Percentiles rank a stretch among this genome's conserved stretches.
These are phyloP conservation scores for Coemansia sp. DNA, from an alignment of 192 early-diverging fungal species.

Conservation along the genomic window DNA sequence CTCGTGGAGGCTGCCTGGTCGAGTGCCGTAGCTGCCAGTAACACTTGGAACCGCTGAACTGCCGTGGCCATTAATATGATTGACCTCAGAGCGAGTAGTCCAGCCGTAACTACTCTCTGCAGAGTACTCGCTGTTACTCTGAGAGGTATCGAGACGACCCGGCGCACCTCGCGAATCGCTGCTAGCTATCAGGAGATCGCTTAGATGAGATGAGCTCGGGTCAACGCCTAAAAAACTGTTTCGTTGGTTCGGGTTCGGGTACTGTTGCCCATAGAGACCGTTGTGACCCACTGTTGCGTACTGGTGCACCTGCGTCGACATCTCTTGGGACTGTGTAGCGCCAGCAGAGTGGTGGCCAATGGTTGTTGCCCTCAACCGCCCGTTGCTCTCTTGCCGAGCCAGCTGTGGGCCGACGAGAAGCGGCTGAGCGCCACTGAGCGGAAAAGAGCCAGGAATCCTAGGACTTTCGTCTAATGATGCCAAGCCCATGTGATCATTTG, in stretches of 20 bases:
- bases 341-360: conserved; percentile 14
- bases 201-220: conserved; percentile 47
- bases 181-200: conserved; percentile 30
- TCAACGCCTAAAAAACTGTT: conserved; percentile 58
- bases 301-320: not conserved
- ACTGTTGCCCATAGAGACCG: not conserved
- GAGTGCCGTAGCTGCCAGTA: conserved; percentile 28
- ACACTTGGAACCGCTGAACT: conserved; percentile 20
- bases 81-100: conserved; percentile 36
- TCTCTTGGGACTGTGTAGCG: not conserved
- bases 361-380: conserved; percentile 24
- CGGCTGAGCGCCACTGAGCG: conserved; percentile 8
- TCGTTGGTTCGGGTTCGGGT: conserved; percentile 9
- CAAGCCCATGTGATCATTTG: no score
- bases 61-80: conserved; percentile 7
- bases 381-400: conserved; percentile 10
- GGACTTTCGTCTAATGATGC: not conserved
- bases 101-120: conserved; percentile 41
- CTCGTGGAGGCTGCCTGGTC: conserved; percentile 26
- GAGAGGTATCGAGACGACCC: conserved; percentile 44
- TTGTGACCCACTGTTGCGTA: conserved; percentile 1
- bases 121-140: conserved; percentile 40
- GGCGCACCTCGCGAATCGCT: conserved; percentile 42
- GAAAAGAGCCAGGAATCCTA: conserved; percentile 40
- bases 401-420: conserved; percentile 15